Evolutionary conservation across 805 yeast genomes (phyloP).

Genomic region (Sugiyamaella smithiae): DNA sequence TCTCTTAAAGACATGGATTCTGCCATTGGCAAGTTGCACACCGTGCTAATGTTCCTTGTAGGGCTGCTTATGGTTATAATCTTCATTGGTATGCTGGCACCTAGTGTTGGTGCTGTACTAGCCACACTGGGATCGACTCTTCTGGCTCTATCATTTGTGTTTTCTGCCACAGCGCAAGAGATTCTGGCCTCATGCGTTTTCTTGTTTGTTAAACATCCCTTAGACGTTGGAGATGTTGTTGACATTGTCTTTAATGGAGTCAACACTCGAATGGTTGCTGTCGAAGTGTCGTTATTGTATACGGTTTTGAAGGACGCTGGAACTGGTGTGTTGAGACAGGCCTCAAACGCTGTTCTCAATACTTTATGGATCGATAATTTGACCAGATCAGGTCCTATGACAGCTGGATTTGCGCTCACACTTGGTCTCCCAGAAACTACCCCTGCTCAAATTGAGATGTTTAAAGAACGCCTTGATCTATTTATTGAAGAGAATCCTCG

Average conservation of each 20-base stretch:
- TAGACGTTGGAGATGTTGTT: conserved; percentile 41
- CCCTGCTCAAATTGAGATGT: conserved; percentile 33
- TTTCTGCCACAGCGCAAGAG: conserved; percentile 38
- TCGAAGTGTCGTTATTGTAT: conserved; percentile 36
- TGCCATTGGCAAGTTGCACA: conserved; percentile 39
- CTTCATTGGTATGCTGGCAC: conserved; percentile 42
- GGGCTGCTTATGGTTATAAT: conserved; percentile 35
- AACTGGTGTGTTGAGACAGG: conserved; percentile 35
- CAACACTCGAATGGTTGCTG: conserved; percentile 30
- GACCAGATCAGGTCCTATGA: conserved; percentile 35
- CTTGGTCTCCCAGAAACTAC: conserved; percentile 40
- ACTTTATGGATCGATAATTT: conserved; percentile 38
- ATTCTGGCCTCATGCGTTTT: conserved; percentile 39
- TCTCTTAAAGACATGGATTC: conserved; percentile 40
- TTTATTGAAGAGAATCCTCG: conserved; percentile 35
- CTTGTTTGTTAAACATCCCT: conserved; percentile 42
- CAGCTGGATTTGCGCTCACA: conserved; percentile 24
- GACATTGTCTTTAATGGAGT: conserved; percentile 29
- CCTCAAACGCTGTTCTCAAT: conserved; percentile 38
- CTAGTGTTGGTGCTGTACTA: conserved; percentile 38
- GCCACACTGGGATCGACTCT: conserved; percentile 42
- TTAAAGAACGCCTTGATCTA: conserved; percentile 29
- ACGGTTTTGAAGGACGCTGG: conserved; percentile 34
- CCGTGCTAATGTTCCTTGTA: conserved; percentile 35
- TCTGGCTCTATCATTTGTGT: conserved; percentile 39